phyloP scores from a whole-genome alignment of 108 stramenopile species.

The Nitzschia sp. region DNA sequence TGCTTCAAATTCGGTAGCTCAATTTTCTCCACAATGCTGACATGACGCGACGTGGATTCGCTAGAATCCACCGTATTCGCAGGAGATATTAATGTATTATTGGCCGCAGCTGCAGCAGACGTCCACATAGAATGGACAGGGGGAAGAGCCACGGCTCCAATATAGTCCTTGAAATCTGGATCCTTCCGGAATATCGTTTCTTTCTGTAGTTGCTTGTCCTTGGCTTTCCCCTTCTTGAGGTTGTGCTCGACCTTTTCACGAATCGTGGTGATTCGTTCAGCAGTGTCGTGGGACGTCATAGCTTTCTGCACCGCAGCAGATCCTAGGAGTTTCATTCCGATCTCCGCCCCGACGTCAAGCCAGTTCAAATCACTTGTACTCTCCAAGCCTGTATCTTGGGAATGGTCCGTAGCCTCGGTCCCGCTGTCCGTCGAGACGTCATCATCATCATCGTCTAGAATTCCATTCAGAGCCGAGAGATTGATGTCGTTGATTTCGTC shows the following conservation, averaged over 20 bases:
- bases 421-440: neutral
- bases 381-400: neutral
- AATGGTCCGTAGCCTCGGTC: neutral
- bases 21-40: neutral
- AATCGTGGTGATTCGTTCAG: conserved; percentile 41
- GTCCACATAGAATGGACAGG: conserved; percentile 86
- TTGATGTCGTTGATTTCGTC: neutral
- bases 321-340: conserved; percentile 74
- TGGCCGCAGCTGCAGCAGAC: conserved; percentile 43
- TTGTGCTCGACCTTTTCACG: conserved; percentile 13
- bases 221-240: neutral
- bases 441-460: conserved; percentile 1
- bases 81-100: conserved; percentile 3
- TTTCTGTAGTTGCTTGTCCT: neutral
- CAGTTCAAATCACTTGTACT: conserved; percentile 52
- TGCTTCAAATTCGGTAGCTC: neutral
- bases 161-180: neutral
- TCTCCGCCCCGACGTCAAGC: conserved; percentile 78
- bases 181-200: neutral
- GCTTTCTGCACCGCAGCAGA: conserved; percentile 70
- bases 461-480: conserved; percentile 4
- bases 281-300: conserved; percentile 48
- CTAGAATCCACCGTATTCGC: neutral
- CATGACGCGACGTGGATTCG: neutral
- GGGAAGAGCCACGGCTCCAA: conserved; percentile 20